phyloP scores from a whole-genome alignment of 345 rosid species.

The Citrus australasica region DNA sequence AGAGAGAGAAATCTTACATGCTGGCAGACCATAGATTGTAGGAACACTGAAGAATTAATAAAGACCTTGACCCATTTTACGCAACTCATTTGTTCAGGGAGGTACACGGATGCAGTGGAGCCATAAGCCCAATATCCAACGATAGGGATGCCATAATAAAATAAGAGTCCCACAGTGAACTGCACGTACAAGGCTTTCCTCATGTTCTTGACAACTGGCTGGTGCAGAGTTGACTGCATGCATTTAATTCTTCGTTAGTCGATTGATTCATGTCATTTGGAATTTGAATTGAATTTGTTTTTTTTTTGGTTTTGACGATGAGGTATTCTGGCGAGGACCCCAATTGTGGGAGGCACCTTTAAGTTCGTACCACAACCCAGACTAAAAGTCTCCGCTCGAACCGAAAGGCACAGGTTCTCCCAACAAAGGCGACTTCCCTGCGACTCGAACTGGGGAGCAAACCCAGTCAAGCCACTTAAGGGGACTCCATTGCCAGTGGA shows the following conservation, averaged over 20 bases:
- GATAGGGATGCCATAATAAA: conserved; percentile 23
- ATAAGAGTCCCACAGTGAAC: conserved; percentile 20
- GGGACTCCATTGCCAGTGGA: too few species aligned
- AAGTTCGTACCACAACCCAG: too few species aligned
- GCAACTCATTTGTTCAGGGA: conserved; percentile 18
- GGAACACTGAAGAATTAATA: conserved; percentile 21
- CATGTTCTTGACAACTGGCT: conserved; percentile 34
- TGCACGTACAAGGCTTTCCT: conserved; percentile 29
- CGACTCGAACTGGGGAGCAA: too few species aligned
- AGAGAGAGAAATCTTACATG: conserved; percentile 15
- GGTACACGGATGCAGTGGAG: conserved; percentile 23
- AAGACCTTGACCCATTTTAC: conserved; percentile 28
- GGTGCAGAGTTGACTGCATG: conserved; percentile 28
- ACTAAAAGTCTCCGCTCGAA: too few species aligned
- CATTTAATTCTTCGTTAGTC: too few species aligned
- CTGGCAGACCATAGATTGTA: conserved; percentile 29
- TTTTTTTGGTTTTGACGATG: too few species aligned
- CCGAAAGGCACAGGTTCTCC: too few species aligned
- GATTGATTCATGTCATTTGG: too few species aligned
- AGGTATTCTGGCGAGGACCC: too few species aligned
- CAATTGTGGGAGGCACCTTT: too few species aligned
- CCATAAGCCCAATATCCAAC: conserved; percentile 40
- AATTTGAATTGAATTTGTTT: background rate
- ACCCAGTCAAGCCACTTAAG: too few species aligned
- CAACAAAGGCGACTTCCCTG: too few species aligned